Evolutionary conservation across 106 monocot genomes (phyloP), one percentile per base, ranked within the genome.

Genomic region (Xerophyta viscosa): DNA sequence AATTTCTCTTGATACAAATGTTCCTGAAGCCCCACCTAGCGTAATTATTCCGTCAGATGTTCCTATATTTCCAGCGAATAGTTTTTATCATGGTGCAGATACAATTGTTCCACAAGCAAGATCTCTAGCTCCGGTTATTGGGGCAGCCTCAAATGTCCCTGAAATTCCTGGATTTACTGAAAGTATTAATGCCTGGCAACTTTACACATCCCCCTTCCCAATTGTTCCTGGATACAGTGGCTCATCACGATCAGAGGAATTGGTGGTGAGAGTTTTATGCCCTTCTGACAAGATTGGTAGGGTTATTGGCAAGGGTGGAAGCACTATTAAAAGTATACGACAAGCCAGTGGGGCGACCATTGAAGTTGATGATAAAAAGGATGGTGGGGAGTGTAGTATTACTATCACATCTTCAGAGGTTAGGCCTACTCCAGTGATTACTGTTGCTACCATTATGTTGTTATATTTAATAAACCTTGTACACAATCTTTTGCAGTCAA

Each of bases 261-360:
- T 96, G 27, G 46, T 76, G 15, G 30, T 96, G 8, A 66, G 73
- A n/a, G 75, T 96, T 7, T 61, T 89, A 54, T 96, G 94, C 28
- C 88, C 94, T 41, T 70, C 75, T 46, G 78, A 78, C 50, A 81
- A 78, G 62, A 89, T 96, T 47, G 94, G 94, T 22, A 80, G 88
- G 50, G 94, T 96, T 50, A 96, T 96, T 65, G 94, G 94, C 20
- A 96, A 84, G 54, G 88, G 81, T 24, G 94, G 94, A 22, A 78
- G 69, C 33, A 70, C 81, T 11, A 81, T 96, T 12, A 96, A 79
- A 71, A 72, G 25, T 67, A 54, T 96, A 57, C 74, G 94, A 55
- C 77, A 88, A 55, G 31, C 68, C 18, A 96, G 74, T 68, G 88
- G 88, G 65, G 81, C 94, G 24, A 62, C 70, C 30, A 49, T 96